Conservation (phyloP, 2,329 filamentous ascomycete species). For the Penicillium sp. region DNA sequence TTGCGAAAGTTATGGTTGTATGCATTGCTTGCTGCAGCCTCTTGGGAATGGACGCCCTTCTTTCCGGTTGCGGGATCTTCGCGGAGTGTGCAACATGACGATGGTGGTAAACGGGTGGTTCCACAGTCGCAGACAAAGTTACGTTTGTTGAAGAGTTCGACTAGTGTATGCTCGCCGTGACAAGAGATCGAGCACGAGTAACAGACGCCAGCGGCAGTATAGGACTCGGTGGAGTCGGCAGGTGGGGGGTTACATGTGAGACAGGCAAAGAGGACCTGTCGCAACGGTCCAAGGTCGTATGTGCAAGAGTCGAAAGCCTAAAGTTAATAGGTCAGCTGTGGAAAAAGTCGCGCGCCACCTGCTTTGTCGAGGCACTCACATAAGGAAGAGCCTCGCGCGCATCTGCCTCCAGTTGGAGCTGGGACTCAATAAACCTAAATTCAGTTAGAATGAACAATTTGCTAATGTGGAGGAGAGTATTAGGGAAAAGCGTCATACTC, state of each 20-base stretch:
- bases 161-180: conserved; percentile 89
- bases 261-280: conserved; percentile 88
- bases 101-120: conserved; percentile 71
- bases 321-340: conserved; percentile 9
- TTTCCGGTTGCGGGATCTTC: conserved; percentile 68
- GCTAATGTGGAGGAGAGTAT: not conserved
- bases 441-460: not conserved
- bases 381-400: conserved; percentile 93
- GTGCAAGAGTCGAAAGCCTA: conserved; percentile 94
- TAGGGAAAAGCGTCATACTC: conserved; percentile 50
- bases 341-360: conserved; percentile 1
- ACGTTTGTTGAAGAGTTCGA: conserved; percentile 93
- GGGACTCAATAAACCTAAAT: conserved; percentile 76
- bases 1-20: conserved; percentile 98
- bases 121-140: conserved; percentile 97
- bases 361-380: conserved; percentile 51
- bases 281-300: conserved; percentile 78
- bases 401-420: conserved; percentile 89
- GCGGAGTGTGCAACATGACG: conserved; percentile 72
- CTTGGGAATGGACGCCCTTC: conserved; percentile 77
- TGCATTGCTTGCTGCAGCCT: conserved; percentile 66
- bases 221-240: conserved; percentile 58
- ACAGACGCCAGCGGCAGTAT: conserved; percentile 78
- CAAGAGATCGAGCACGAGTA: conserved; percentile 97
- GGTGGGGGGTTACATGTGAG: conserved; percentile 88